Evolutionary conservation across 352 stramenopile genomes (phyloP).

Genomic region (Phytophthora hybrid): DNA sequence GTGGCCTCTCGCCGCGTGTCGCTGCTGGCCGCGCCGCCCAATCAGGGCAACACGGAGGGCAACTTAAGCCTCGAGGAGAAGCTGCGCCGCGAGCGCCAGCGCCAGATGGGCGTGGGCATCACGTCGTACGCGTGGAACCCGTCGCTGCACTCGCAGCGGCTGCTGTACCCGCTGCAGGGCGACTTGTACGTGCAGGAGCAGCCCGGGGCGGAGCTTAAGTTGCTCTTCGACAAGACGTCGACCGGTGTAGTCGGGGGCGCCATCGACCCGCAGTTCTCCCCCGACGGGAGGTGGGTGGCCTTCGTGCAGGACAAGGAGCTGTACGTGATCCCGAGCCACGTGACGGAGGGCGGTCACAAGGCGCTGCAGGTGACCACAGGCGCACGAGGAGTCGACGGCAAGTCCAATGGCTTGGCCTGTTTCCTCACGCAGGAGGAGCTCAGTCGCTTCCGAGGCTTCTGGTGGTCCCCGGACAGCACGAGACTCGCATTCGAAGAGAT

Average conservation of each 20-base stretch:
- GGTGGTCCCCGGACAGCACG: constrained; percentile 93
- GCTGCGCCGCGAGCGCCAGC: constrained; percentile 90
- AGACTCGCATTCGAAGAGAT: constrained; percentile 92
- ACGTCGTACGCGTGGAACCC: constrained; percentile 92
- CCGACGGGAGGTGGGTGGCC: constrained; percentile 92
- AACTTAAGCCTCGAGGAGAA: constrained; percentile 93
- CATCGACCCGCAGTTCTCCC: constrained; percentile 95
- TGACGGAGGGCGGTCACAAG: constrained; percentile 41
- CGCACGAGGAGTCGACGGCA: constrained; percentile 68
- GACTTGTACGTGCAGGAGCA: constrained; percentile 95
- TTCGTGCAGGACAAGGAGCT: constrained; percentile 96
- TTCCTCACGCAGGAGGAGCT: constrained; percentile 98
- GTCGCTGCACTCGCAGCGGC: constrained; percentile 58
- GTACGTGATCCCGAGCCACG: constrained; percentile 86
- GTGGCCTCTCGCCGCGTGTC: constrained; percentile 59
- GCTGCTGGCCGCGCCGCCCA: constrained; percentile 72
- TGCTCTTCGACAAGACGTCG: constrained; percentile 91
- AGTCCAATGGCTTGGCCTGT: constrained; percentile 96
- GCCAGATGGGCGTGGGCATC: constrained; percentile 93
- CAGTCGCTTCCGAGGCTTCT: constrained; percentile 96
- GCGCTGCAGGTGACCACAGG: constrained; percentile 81
- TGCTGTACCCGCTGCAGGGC: constrained; percentile 93
- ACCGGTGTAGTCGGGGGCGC: constrained; percentile 75
- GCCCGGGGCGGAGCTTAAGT: constrained; percentile 63
- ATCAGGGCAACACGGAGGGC: constrained; percentile 83